phyloP scores from a whole-genome alignment of 2,329 filamentous ascomycete genomes.

The Aspergillus novofumigatus region DNA sequence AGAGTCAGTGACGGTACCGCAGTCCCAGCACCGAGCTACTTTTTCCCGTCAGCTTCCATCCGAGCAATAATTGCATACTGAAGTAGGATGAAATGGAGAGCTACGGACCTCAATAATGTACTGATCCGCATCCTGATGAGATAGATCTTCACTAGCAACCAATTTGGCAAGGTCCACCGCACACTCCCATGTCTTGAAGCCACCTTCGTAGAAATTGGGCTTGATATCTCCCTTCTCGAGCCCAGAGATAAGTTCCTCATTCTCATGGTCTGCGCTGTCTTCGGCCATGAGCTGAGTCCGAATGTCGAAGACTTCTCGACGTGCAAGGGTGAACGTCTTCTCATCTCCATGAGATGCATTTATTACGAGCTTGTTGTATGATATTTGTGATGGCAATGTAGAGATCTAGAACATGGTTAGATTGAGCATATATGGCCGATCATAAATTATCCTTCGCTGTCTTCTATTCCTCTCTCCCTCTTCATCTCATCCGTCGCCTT shows the following conservation, averaged over 20 bases:
- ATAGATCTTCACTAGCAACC: conserved; percentile 16
- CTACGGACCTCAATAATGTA: conserved; percentile 40
- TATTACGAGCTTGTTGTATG: conserved; percentile 52
- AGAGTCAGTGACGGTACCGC: conserved; percentile 55
- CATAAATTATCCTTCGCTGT: background rate
- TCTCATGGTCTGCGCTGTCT: conserved; percentile 39
- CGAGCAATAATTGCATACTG: background rate
- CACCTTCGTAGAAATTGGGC: conserved; percentile 61
- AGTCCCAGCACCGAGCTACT: conserved; percentile 59
- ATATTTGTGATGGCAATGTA: conserved; percentile 56
- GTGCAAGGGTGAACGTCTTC: conserved; percentile 40
- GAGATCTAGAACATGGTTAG: conserved; percentile 40
- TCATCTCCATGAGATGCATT: conserved; percentile 17
- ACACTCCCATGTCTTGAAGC: conserved; percentile 68
- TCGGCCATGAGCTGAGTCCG: conserved; percentile 62
- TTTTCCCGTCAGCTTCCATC: background rate
- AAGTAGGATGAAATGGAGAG: background rate
- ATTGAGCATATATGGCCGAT: conserved; percentile 4
- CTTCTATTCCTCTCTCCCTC: background rate
- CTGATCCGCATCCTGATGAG: conserved; percentile 19
- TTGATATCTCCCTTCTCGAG: conserved; percentile 55
- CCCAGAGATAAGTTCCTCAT: conserved; percentile 43
- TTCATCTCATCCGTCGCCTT: background rate
- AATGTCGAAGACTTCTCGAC: conserved; percentile 61
- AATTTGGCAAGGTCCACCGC: conserved; percentile 54